Base-by-base conservation (phyloP, 495 filamentous ascomycete species). In the Halenospora varia region DNA sequence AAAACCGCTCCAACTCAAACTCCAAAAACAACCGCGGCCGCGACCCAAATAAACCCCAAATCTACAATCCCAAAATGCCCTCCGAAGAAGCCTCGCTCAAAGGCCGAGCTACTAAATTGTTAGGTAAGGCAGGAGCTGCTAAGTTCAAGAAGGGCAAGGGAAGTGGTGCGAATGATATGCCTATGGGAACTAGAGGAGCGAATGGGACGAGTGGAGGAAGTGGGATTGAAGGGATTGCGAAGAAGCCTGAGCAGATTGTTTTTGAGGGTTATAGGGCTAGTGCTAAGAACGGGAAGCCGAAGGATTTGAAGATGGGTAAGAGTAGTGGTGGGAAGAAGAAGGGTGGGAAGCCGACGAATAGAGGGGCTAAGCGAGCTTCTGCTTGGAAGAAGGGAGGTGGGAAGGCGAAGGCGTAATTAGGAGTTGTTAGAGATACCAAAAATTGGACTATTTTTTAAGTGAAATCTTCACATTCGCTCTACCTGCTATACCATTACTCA, bases 231-330 rank as follows among this genome's bases (percentile, higher is more conserved):
- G 47, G 66, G 55, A 63, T 82, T 41, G 54, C 51, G 48, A 85
- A 76, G 66, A 69, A 73, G 3, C 83, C 85, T 2, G 84, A 91
- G 73, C 74, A 78, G 2, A 78, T 93, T 60, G 84, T 97, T 9
- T 96, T 98, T 69, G 94, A 98, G 70, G 94, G 94, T 2, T 83
- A 89, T 65, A 82, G 94, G 51, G 94, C 94, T 18, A 90, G 71
- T 63, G 83, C 70, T 48, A 84, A 75, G 62, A 81, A 79, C 51
- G 84, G 83, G 10, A 81, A 71, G 58, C 77, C 79, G 23, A 82
- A 75, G 68, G 82, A 82, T 53, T 72, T 87, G 40, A 86, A 87
- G 66, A 79, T 84, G 23, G 77, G 68, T n/a, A n/a, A n/a, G n/a
- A n/a, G n/a, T n/a, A n/a, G n/a, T n/a, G n/a, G n/a, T 26, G 72